phyloP scores from a whole-genome alignment of 345 rosid genomes.

The Psidium guajava region DNA sequence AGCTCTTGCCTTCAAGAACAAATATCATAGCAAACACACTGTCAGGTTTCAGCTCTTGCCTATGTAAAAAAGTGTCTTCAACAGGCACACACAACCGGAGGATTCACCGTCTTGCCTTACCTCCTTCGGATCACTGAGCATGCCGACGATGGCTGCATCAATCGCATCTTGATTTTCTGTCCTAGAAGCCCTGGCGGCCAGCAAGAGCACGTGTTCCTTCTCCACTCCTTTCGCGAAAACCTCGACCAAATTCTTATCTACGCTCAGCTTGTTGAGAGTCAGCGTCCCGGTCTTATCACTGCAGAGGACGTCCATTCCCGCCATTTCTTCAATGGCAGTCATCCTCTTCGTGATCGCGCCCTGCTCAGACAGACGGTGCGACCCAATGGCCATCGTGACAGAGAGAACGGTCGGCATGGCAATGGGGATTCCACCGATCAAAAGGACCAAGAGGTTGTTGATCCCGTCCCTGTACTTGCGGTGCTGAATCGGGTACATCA shows the following conservation, averaged over 20 bases:
- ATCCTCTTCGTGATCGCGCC: constrained; percentile 36
- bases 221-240: constrained; percentile 16
- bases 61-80: background rate
- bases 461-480: constrained; percentile 27
- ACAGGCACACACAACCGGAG: background rate
- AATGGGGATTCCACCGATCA: constrained; percentile 32
- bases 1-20: constrained; percentile 24
- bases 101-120: background rate
- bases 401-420: constrained; percentile 34
- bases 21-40: background rate
- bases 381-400: constrained; percentile 34
- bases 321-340: constrained; percentile 36
- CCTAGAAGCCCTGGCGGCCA: constrained; percentile 30
- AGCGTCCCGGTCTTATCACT: constrained; percentile 31
- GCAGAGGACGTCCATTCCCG: constrained; percentile 34
- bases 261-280: constrained; percentile 29
- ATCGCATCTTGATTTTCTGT: constrained; percentile 31
- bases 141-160: constrained; percentile 26
- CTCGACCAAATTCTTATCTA: constrained; percentile 23
- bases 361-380: constrained; percentile 26
- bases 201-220: constrained; percentile 16
- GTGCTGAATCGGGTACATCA: constrained; percentile 31
- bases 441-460: constrained; percentile 26
- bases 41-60: background rate
- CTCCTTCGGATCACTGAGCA: constrained; percentile 28